phyloP scores from a whole-genome alignment of 2,329 filamentous ascomycete species.

The Thielaviopsis euricoi region DNA sequence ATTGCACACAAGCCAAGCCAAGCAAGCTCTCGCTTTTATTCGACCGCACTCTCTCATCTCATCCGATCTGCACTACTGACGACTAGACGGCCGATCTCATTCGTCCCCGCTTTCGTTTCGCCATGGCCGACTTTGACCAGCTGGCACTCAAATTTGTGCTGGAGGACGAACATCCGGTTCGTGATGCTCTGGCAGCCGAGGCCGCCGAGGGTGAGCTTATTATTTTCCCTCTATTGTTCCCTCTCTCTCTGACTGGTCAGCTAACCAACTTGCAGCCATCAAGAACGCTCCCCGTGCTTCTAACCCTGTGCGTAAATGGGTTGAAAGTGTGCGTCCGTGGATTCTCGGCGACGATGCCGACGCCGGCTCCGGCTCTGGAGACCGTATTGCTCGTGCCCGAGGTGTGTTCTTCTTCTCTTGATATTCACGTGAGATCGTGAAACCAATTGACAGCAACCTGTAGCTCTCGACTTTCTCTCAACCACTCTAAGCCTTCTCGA shows the following conservation, averaged over 20 bases:
- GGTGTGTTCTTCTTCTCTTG: conserved; percentile 19
- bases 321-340: conserved; percentile 38
- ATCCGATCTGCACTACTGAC: neutral
- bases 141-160: conserved; percentile 39
- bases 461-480: conserved; percentile 40
- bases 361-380: conserved; percentile 22
- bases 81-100: neutral
- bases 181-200: conserved; percentile 25
- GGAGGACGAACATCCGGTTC: conserved; percentile 28
- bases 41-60: neutral
- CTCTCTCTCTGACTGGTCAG: neutral
- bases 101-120: conserved; percentile 6
- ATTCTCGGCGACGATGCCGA: conserved; percentile 27
- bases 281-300: conserved; percentile 26
- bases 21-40: too few species aligned
- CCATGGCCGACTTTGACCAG: conserved; percentile 35
- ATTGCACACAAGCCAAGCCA: too few species aligned
- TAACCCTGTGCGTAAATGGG: conserved; percentile 35
- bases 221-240: neutral
- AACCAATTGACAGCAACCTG: conserved; percentile 6
- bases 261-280: conserved; percentile 17
- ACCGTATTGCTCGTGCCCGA: conserved; percentile 37
- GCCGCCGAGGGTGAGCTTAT: conserved; percentile 25
- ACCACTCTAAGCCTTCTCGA: conserved; percentile 33
- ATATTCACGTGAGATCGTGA: neutral